Evolutionary conservation across 345 rosid species (phyloP), one percentile per base, ranked within the genome.

Genomic region (Orychophragmus violaceus): DNA sequence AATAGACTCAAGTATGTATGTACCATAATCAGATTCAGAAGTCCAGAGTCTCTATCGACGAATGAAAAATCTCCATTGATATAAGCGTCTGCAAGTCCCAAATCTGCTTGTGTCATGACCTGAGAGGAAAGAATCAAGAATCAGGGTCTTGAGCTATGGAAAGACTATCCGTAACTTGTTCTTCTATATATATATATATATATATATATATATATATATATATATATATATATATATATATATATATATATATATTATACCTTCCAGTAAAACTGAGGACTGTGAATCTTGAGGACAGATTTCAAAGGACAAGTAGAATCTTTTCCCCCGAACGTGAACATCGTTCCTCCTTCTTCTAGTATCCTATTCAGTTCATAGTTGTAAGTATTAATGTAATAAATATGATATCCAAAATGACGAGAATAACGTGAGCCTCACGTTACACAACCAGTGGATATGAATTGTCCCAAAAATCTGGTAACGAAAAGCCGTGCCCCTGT

Each of bases 191-290:
- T n/a, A n/a, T n/a, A n/a, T n/a, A n/a, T n/a, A n/a, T n/a, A n/a
- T n/a, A n/a, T n/a, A n/a, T n/a, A n/a, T n/a, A n/a, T n/a, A n/a
- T n/a, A n/a, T n/a, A n/a, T n/a, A n/a, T n/a, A n/a, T n/a, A n/a
- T n/a, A n/a, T n/a, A n/a, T n/a, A n/a, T n/a, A n/a, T n/a, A n/a
- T n/a, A n/a, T n/a, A n/a, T n/a, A n/a, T n/a, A n/a, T n/a, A n/a
- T n/a, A n/a, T n/a, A n/a, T n/a, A n/a, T n/a, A n/a, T n/a, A n/a
- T n/a, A n/a, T n/a, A n/a, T 16, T 32, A 12, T 71, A 90, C 99
- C 97, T 93, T 93, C 92, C 97, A 90, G 77, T 93, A 90, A 80
- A 93, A 88, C 55, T 80, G 89, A 41, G 96, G 92, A 78, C 66
- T 83, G 78, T 90, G 92, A 68, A 93, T 78, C 74, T 74, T 88